Evolutionary conservation across 768 basidiomycete genomes (phyloP).

Genomic region (Coprinopsis cinerea): DNA sequence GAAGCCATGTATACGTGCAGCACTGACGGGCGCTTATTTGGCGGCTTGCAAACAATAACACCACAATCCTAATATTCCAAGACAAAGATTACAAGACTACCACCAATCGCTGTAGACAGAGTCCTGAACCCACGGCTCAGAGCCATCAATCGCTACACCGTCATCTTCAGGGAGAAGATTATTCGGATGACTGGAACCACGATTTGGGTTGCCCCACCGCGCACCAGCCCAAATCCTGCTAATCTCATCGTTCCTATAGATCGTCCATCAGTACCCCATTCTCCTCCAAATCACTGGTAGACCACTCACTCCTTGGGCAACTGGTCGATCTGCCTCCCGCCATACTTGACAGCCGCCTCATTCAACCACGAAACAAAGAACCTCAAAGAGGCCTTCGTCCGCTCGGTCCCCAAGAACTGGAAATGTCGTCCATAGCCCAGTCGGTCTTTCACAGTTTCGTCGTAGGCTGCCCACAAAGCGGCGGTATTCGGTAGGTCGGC

Average conservation of each 20-base stretch:
- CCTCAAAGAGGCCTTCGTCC: constrained; percentile 23
- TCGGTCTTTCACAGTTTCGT: constrained; percentile 23
- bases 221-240: constrained; percentile 2
- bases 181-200: not conserved
- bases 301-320: constrained; percentile 10
- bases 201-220: not conserved
- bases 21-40: too few relatives aligned
- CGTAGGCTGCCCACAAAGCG: constrained; percentile 28
- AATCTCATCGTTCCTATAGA: constrained; percentile 1
- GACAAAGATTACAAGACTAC: not conserved
- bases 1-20: too few relatives aligned
- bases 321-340: constrained; percentile 25
- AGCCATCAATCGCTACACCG: not conserved
- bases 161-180: not conserved
- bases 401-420: constrained; percentile 27
- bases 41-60: too few relatives aligned
- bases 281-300: not conserved
- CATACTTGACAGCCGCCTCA: constrained; percentile 31
- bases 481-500: constrained; percentile 28
- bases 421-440: constrained; percentile 33
- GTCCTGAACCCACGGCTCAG: constrained; percentile 3
- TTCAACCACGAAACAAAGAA: constrained; percentile 36
- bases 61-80: too few relatives aligned
- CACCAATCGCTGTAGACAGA: constrained; percentile 6
- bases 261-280: not conserved